Evolutionary conservation across 2,329 filamentous ascomycete species (phyloP).

Genomic region (Sporothrix phasma): DNA sequence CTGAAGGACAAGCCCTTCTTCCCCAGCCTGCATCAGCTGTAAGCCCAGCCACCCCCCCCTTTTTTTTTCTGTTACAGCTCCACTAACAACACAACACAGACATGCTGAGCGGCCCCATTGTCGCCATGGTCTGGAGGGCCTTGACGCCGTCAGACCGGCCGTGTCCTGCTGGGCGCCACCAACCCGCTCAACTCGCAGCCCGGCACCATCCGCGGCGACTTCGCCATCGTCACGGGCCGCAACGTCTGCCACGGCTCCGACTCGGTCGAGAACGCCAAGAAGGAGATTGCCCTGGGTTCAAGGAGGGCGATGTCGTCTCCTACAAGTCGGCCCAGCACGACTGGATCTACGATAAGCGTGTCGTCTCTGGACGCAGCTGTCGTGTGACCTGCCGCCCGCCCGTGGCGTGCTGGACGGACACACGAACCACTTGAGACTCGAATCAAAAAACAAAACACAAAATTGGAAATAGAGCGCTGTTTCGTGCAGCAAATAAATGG

Average conservation of each 20-base stretch:
- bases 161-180: conserved; percentile 91
- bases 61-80: background rate
- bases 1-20: conserved; percentile 95
- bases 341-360: conserved; percentile 79
- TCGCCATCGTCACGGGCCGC: conserved; percentile 78
- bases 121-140: conserved; percentile 99
- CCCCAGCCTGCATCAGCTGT: conserved; percentile 85
- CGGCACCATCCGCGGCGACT: conserved; percentile 95
- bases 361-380: background rate
- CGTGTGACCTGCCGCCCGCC: background rate
- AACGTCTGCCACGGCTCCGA: conserved; percentile 99
- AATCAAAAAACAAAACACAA: background rate
- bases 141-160: conserved; percentile 97
- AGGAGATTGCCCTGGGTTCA: conserved; percentile 99
- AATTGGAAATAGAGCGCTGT: background rate
- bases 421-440: background rate
- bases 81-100: conserved; percentile 45
- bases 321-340: conserved; percentile 78
- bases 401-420: background rate
- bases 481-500: background rate
- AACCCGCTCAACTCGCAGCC: conserved; percentile 92
- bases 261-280: conserved; percentile 96
- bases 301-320: conserved; percentile 69
- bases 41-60: conserved; percentile 29
- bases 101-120: conserved; percentile 95